Conservation (phyloP, 306 rosid species). For the Mimosa pudica region DNA sequence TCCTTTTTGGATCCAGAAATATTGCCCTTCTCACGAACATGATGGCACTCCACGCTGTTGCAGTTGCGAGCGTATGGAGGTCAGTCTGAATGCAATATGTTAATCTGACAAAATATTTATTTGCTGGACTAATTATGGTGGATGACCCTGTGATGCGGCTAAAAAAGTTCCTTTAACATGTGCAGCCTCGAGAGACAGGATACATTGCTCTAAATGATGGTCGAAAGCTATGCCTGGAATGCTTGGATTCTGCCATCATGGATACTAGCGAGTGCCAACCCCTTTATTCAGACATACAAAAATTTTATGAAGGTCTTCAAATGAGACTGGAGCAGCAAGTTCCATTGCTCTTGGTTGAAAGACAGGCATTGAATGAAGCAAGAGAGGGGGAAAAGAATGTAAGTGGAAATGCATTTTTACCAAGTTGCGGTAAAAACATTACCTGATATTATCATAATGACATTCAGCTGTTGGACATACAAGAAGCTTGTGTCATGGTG, state of each 20-base stretch:
- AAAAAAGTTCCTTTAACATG: conserved; percentile 28
- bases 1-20: conserved; percentile 97
- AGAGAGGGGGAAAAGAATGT: conserved; percentile 97
- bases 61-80: conserved; percentile 99
- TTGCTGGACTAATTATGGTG: conserved; percentile 27
- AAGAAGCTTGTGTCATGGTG: conserved; percentile 27
- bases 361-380: conserved; percentile 97
- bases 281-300: conserved; percentile 76
- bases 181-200: conserved; percentile 75
- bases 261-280: conserved; percentile 87
- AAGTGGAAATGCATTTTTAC: conserved; percentile 45
- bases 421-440: conserved; percentile 24
- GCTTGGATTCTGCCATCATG: conserved; percentile 93
- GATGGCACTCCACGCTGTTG: conserved; percentile 94
- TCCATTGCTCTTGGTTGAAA: conserved; percentile 94
- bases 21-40: conserved; percentile 95
- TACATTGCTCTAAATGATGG: conserved; percentile 80
- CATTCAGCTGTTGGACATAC: conserved; percentile 12
- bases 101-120: conserved; percentile 25
- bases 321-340: conserved; percentile 92
- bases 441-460: conserved; percentile 1
- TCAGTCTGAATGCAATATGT: conserved; percentile 43
- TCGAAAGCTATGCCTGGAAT: conserved; percentile 92
- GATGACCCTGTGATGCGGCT: conserved; percentile 23
- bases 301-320: conserved; percentile 77